Evolutionary conservation across 2,329 filamentous ascomycete genomes (phyloP), one percentile per base, ranked within the genome.

Genomic region (Botrytis fragariae): DNA sequence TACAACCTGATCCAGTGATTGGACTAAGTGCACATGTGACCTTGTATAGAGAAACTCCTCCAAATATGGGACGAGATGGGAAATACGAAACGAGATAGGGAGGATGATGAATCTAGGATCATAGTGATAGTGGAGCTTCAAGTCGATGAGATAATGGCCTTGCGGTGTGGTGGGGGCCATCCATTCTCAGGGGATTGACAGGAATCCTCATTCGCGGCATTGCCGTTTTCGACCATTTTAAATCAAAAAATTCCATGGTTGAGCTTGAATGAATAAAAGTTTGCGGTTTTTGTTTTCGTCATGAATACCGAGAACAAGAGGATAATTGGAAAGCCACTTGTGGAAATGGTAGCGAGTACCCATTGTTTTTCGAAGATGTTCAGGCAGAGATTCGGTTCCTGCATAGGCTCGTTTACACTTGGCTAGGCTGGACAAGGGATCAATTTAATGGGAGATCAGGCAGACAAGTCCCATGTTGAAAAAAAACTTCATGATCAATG

Each of bases 21-120:
- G 76, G 74, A 45, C 60, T 69, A 62, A 48, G 35, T 18, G 72
- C 39, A 75, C 69, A 74, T 74, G 75, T 77, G 75, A 75, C 75
- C 68, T 73, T 25, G 45, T 71, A 48, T 51, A 44, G 54, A 72
- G 65, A 62, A 71, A 61, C 54, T 72, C 67, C 35, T 70, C 44
- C 18, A 51, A 60, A 22, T 59, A 71, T 39, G 37, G 67, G 25
- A 73, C 29, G 59, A 45, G 8, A 45, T n/a, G 22, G 29, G 65
- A 51, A 64, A 44, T 64, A 73, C 37, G 37, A 59, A 20, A 73
- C 29, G 59, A 37, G 8, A 39, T 20, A 25, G 22, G 57, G 20
- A 48, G 65, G 65, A 69, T 73, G 64, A 29, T 39, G 65, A 71
- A 71, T 32, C 72, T 54, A 71, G 67, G 72, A 67, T 72, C 25